These are phyloP conservation scores for Theobroma cacao DNA, from an alignment of 345 rosid species.

Conservation along the genomic window DNA sequence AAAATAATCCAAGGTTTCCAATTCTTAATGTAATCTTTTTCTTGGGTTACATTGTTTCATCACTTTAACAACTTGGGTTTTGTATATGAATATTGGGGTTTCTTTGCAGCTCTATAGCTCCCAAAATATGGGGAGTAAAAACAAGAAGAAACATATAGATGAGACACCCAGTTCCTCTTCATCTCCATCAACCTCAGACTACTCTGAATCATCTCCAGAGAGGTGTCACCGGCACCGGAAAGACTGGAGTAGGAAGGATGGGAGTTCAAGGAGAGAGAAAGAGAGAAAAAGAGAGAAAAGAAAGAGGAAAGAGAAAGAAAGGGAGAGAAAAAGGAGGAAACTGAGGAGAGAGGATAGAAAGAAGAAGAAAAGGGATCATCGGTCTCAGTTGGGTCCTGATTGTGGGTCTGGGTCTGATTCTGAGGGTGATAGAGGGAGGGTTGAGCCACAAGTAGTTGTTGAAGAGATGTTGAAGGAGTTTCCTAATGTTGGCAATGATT, in stretches of 20 bases:
- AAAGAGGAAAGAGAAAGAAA: slow-evolving; percentile 37
- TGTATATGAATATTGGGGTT: background rate
- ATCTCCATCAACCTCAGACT: slow-evolving; percentile 38
- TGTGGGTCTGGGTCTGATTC: slow-evolving; percentile 26
- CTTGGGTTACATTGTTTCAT: no score
- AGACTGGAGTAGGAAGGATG: slow-evolving; percentile 38
- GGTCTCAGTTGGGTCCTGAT: slow-evolving; percentile 29
- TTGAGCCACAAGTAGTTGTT: slow-evolving; percentile 47
- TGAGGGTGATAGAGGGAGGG: slow-evolving; percentile 27
- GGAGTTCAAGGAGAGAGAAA: slow-evolving; percentile 53
- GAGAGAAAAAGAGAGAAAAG: slow-evolving; percentile 43
- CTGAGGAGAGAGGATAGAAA: slow-evolving; percentile 33
- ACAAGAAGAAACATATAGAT: slow-evolving; percentile 38
- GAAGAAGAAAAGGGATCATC: slow-evolving; percentile 35
- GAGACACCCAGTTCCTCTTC: slow-evolving; percentile 37
- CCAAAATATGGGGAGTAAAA: slow-evolving; percentile 24
- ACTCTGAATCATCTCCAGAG: slow-evolving; percentile 42
- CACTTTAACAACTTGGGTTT: background rate
- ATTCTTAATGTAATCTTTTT: no score
- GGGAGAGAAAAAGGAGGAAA: slow-evolving; percentile 43
- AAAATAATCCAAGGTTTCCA: no score
- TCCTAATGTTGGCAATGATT: slow-evolving; percentile 61
- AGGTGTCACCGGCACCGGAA: slow-evolving; percentile 34
- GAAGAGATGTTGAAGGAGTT: slow-evolving; percentile 53
- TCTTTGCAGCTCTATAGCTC: background rate